Evolutionary conservation across 495 filamentous ascomycete species (phyloP).

Genomic region (Penicillium arizonense): DNA sequence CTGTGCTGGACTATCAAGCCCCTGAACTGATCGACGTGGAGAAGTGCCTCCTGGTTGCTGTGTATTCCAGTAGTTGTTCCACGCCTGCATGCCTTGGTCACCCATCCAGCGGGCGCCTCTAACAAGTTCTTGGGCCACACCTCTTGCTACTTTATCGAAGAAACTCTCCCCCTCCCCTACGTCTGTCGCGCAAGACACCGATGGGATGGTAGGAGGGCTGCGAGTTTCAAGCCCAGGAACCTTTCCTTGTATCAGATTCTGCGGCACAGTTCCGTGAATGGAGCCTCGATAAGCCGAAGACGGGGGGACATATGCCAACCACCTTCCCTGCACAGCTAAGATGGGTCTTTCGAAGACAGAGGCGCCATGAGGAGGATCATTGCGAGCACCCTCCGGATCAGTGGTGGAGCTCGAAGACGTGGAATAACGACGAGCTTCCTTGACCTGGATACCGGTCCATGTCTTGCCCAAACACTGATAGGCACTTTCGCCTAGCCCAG

Average conservation of each 20-base stretch:
- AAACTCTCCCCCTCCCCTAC: conserved; percentile 76
- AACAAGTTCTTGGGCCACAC: conserved; percentile 88
- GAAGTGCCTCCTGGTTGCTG: conserved; percentile 37
- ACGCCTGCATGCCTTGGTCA: conserved; percentile 79
- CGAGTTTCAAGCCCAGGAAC: conserved; percentile 66
- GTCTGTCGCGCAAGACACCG: conserved; percentile 70
- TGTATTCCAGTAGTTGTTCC: conserved; percentile 87
- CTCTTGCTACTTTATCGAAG: conserved; percentile 80
- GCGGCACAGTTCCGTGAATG: conserved; percentile 57
- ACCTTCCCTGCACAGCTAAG: conserved; percentile 72
- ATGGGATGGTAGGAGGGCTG: conserved; percentile 72
- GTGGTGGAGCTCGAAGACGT: conserved; percentile 51
- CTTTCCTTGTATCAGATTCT: conserved; percentile 44
- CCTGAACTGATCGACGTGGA: conserved; percentile 25
- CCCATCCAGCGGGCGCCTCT: conserved; percentile 84
- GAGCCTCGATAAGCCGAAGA: conserved; percentile 64
- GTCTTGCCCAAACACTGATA: conserved; percentile 81
- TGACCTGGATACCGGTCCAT: conserved; percentile 76
- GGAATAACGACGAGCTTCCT: conserved; percentile 46
- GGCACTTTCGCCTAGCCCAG: conserved; percentile 46
- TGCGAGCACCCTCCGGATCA: conserved; percentile 52
- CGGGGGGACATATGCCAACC: conserved; percentile 83
- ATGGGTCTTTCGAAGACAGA: conserved; percentile 59
- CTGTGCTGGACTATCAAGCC: conserved; percentile 27
- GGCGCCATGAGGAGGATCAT: conserved; percentile 44